Conservation (phyloP, 2,329 filamentous ascomycete genomes). For the Zalaria sp. region DNA sequence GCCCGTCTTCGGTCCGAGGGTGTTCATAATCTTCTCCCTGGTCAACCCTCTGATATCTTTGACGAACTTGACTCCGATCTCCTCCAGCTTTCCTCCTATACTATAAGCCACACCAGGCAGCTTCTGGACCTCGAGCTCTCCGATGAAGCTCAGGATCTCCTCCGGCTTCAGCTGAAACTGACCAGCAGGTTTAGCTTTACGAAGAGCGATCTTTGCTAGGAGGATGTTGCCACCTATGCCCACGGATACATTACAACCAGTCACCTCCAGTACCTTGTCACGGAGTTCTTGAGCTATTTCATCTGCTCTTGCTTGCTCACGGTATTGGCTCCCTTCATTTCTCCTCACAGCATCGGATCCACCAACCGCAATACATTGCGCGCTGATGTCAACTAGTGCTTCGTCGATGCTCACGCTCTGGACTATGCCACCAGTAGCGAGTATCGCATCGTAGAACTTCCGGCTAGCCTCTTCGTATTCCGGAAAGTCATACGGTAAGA, state of each 20-base stretch:
- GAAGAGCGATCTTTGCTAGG: conserved; percentile 76
- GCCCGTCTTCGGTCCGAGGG: conserved; percentile 82
- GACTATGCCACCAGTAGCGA: conserved; percentile 66
- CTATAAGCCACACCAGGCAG: conserved; percentile 89
- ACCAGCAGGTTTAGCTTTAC: conserved; percentile 87
- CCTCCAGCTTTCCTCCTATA: conserved; percentile 75
- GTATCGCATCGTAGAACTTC: conserved; percentile 72
- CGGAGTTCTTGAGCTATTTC: conserved; percentile 56
- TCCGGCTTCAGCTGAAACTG: conserved; percentile 81
- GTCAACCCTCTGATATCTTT: conserved; percentile 67
- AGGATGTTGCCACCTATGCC: conserved; percentile 87
- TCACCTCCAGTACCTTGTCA: conserved; percentile 54
- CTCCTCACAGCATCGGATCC: conserved; percentile 52
- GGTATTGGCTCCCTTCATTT: conserved; percentile 55
- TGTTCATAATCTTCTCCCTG: conserved; percentile 58
- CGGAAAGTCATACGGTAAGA: conserved; percentile 90
- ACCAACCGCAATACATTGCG: conserved; percentile 49
- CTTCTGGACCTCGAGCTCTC: conserved; percentile 61
- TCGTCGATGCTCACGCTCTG: conserved; percentile 98
- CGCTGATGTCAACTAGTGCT: conserved; percentile 72
- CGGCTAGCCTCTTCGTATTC: conserved; percentile 86
- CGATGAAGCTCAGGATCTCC: conserved; percentile 62
- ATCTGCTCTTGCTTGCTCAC: conserved; percentile 68
- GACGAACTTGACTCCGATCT: conserved; percentile 68
- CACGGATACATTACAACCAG: conserved; percentile 78